Conservation (phyloP, 2,329 filamentous ascomycete species). For the Aspergillus neotritici region DNA sequence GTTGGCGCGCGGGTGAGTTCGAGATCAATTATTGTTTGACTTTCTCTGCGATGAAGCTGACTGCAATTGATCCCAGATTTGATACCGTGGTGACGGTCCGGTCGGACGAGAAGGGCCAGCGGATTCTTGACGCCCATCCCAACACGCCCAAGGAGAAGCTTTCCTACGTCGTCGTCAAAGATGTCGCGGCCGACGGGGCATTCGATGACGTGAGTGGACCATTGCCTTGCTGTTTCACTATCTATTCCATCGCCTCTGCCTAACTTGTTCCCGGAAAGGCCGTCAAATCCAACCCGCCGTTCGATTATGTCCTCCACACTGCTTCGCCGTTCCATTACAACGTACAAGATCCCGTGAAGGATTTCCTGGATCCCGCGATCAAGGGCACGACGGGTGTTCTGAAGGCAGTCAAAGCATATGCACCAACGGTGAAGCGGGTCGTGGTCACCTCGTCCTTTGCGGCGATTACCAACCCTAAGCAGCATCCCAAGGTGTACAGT, state of each 20-base stretch:
- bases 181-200: conserved; percentile 64
- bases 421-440: conserved; percentile 65
- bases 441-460: conserved; percentile 66
- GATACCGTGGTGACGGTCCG: conserved; percentile 60
- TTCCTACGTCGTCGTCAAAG: conserved; percentile 62
- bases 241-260: not conserved
- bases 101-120: conserved; percentile 56
- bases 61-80: conserved; percentile 38
- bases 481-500: conserved; percentile 32
- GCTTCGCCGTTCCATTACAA: conserved; percentile 70
- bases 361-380: conserved; percentile 55
- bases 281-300: conserved; percentile 56
- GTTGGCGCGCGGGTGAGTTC: conserved; percentile 46
- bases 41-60: conserved; percentile 3
- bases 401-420: conserved; percentile 55
- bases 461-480: conserved; percentile 51
- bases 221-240: not conserved
- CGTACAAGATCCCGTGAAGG: conserved; percentile 63
- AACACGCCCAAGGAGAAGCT: conserved; percentile 51
- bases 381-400: conserved; percentile 60
- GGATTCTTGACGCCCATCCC: conserved; percentile 52
- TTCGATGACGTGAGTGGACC: conserved; percentile 53
- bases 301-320: conserved; percentile 69
- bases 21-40: not conserved
- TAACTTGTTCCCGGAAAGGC: conserved; percentile 28